Base-by-base conservation (phyloP, 2,329 filamentous ascomycete species). In the Didymella sp. region DNA sequence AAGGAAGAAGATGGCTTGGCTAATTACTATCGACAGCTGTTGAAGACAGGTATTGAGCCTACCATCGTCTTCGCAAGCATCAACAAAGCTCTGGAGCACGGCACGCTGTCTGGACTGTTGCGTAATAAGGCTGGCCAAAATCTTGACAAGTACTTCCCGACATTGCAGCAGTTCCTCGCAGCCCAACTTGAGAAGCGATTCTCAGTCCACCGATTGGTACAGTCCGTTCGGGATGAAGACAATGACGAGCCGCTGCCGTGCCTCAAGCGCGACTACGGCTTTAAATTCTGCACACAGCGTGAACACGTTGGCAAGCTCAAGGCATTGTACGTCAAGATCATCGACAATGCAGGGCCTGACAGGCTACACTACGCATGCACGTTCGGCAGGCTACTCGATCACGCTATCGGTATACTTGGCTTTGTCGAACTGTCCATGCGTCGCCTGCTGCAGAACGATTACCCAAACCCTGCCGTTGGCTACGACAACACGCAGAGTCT, bases 201-300 rank as follows among this genome's bases (percentile, higher is more conserved):
- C 2, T 62, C 63, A 0, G 62, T 72, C 0, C 71, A 55, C 47
- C 52, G 58, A 0, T 51, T 73, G 0, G 50, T 63, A 0, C 66
- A 71, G 1, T 73, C 70, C 43, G 19, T 71, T 0, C 31, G 45
- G 0, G 33, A 51, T 1, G 5, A 15, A 0, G 6, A 27, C 0
- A 55, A 45, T 9, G 61, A 50, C 1, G 58, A 69, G 2, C 62
- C 70, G 0, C 33, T 44, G 1, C 45, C 57, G 0, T 53, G 37
- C 3, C 35, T 71, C 0, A 51, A 56, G 5, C 55, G 62, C 0
- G 70, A 72, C 24, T 73, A 68, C 8, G 69, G 69, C 0, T 69
- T 68, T 17, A 41, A 28, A 0, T 47, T 49, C 6, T 67, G 63
- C 15, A 54, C 25, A 0, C 48, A 54, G 1, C 55, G 65, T 4